Conservation (phyloP, 805 yeast species). For the Yarrowia keelungensis region DNA sequence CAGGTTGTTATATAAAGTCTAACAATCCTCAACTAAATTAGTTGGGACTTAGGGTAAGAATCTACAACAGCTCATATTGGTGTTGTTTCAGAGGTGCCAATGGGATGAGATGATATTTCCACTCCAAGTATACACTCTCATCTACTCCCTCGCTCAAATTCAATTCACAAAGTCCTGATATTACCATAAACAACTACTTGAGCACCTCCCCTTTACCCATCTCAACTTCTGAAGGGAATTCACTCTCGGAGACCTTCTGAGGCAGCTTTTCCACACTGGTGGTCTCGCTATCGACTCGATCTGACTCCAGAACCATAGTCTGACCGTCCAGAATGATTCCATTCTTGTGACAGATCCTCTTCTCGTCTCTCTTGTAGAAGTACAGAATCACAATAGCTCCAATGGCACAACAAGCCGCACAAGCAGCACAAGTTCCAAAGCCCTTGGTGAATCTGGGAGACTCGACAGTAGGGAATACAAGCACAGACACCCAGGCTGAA, state of each 20-base stretch:
- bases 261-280: neutral
- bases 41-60: too few species aligned
- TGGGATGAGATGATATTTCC: too few species aligned
- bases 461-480: slow-evolving; percentile 51
- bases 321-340: slow-evolving; percentile 51
- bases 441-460: slow-evolving; percentile 47
- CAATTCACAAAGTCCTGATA: too few species aligned
- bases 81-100: too few species aligned
- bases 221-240: neutral
- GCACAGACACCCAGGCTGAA: slow-evolving; percentile 62
- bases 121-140: too few species aligned
- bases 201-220: neutral
- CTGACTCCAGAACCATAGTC: neutral
- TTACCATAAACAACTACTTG: too few species aligned
- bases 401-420: slow-evolving; percentile 39
- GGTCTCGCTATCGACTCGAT: neutral
- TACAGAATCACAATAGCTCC: slow-evolving; percentile 54
- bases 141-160: too few species aligned
- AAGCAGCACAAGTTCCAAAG: slow-evolving; percentile 42
- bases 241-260: neutral
- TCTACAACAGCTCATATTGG: too few species aligned
- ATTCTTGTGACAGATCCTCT: slow-evolving; percentile 54
- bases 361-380: slow-evolving; percentile 63
- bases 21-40: too few species aligned
- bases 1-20: too few species aligned